These are phyloP conservation scores for Capsicum pubescens DNA, from an alignment of 257 asterid genomes.

Conservation along the genomic window DNA sequence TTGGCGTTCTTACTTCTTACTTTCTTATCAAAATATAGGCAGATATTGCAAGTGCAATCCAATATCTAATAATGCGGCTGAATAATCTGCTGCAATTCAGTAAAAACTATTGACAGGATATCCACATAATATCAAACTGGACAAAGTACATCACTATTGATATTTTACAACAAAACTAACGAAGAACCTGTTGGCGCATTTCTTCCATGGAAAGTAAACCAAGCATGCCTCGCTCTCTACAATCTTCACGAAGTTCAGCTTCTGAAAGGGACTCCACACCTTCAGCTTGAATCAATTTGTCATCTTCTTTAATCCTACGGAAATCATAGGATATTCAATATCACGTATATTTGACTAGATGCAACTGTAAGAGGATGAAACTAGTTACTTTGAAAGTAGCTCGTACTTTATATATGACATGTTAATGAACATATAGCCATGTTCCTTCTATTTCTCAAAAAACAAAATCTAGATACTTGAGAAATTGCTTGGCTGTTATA, in stretches of 20 bases:
- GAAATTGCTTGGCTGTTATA: not conserved
- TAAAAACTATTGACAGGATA: constrained; percentile 10
- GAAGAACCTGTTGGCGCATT: constrained; percentile 87
- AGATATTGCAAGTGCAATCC: constrained; percentile 15
- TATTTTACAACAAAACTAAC: not conserved
- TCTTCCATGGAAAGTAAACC: constrained; percentile 81
- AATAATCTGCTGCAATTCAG: constrained; percentile 9
- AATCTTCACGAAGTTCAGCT: constrained; percentile 92
- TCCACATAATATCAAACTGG: not conserved
- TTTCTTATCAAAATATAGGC: not conserved
- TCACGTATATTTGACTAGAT: constrained; percentile 16
- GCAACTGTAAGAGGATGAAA: not conserved
- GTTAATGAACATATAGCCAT: not conserved
- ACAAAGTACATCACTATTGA: not conserved
- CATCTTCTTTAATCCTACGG: constrained; percentile 75
- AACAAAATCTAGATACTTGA: not conserved
- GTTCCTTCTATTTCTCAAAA: constrained; percentile 5
- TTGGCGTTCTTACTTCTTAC: not conserved
- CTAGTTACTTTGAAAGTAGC: not conserved
- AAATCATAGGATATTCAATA: constrained; percentile 26
- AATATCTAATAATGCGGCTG: not conserved
- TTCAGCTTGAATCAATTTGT: constrained; percentile 82
- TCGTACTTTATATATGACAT: not conserved
- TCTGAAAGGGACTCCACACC: constrained; percentile 92
- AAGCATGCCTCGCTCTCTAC: constrained; percentile 93